Percentiles rank a stretch among this genome's conserved stretches.
Conservation (phyloP, 768 basidiomycete species). For the Russula vinacea region DNA sequence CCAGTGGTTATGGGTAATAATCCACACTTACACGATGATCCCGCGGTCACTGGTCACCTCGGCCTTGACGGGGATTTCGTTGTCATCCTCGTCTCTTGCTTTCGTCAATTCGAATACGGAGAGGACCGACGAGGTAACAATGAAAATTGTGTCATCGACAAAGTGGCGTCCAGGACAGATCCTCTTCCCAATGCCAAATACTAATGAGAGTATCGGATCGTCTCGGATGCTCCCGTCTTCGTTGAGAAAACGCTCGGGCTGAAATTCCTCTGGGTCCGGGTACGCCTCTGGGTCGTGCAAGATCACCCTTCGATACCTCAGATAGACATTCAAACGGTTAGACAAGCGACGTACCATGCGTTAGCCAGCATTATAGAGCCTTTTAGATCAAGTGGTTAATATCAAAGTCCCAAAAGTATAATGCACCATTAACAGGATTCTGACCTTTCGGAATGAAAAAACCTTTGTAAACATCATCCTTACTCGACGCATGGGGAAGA, state of each 20-base stretch:
- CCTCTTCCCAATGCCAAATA: slow-evolving; percentile 22
- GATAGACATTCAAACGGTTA: background rate
- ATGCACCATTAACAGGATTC: background rate
- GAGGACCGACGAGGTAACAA: slow-evolving; percentile 19
- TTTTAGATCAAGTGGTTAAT: background rate
- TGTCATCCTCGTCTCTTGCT: slow-evolving; percentile 20
- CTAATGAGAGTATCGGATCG: slow-evolving; percentile 4
- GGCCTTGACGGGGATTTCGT: slow-evolving; percentile 15
- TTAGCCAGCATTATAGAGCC: slow-evolving; percentile 10
- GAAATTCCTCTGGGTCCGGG: slow-evolving; percentile 26
- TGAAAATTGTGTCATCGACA: slow-evolving; percentile 28
- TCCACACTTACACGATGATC: background rate
- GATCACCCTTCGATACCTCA: slow-evolving; percentile 12
- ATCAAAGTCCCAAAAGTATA: background rate
- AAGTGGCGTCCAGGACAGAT: slow-evolving; percentile 31
- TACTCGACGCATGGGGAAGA: background rate
- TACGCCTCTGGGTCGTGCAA: slow-evolving; percentile 19
- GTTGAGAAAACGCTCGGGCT: slow-evolving; percentile 26
- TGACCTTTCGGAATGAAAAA: slow-evolving; percentile 23
- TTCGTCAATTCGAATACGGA: slow-evolving; percentile 23
- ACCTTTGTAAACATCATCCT: slow-evolving; percentile 17
- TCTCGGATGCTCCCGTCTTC: slow-evolving; percentile 19
- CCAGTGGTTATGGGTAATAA: no score
- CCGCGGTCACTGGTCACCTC: background rate
- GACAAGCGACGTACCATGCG: slow-evolving; percentile 9